Evolutionary conservation across 1,284 basidiomycete genomes (phyloP).

Genomic region (Rhodotorula sp.): DNA sequence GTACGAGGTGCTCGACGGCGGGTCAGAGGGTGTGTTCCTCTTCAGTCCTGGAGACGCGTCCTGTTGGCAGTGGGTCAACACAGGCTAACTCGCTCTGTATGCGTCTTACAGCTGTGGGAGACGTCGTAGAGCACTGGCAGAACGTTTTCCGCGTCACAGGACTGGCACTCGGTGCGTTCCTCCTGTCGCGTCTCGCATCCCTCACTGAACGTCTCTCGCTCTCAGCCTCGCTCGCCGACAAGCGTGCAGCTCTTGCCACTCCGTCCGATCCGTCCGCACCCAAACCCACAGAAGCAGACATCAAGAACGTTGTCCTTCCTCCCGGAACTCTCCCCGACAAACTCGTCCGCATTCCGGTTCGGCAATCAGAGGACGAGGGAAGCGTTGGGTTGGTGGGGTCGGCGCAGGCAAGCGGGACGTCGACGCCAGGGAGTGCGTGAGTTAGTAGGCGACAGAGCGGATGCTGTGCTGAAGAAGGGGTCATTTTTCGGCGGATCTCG

Average conservation of each 20-base stretch:
- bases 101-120: constrained; percentile 35
- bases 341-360: constrained; percentile 32
- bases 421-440: neutral
- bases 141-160: constrained; percentile 43
- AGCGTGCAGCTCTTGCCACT: constrained; percentile 4
- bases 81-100: neutral
- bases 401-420: neutral
- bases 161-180: constrained; percentile 39
- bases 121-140: constrained; percentile 45
- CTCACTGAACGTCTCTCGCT: neutral
- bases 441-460: too few species aligned
- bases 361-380: constrained; percentile 5
- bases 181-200: neutral
- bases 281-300: neutral
- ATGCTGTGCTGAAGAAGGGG: too few species aligned
- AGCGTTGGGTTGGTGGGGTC: neutral
- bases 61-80: neutral
- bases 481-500: too few species aligned
- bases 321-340: constrained; percentile 27
- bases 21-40: constrained; percentile 29
- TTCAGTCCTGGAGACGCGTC: neutral
- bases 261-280: neutral
- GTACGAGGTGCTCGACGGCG: constrained; percentile 36
- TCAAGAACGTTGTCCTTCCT: constrained; percentile 1
- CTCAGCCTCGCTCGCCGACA: constrained; percentile 21